Conservation (phyloP, 1,284 basidiomycete species). For the Naganishia cerealis region DNA sequence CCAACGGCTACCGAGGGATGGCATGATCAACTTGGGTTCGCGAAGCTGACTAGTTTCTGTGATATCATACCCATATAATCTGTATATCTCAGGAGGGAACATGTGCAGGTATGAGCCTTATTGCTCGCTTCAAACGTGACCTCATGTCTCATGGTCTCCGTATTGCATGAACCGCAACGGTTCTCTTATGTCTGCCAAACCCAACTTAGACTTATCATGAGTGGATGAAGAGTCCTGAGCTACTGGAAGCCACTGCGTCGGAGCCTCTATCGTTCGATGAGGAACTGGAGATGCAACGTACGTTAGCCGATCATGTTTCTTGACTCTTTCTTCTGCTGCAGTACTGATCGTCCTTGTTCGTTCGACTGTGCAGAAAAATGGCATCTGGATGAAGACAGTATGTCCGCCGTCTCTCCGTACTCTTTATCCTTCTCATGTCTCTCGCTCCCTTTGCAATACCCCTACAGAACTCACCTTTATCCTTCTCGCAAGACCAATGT, state of each 20-base stretch:
- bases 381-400: slow-evolving; percentile 83
- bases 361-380: slow-evolving; percentile 66
- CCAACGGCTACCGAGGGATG: slow-evolving; percentile 9
- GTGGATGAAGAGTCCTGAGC: slow-evolving; percentile 81
- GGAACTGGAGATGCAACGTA: slow-evolving; percentile 90
- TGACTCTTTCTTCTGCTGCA: neutral
- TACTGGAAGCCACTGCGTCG: slow-evolving; percentile 79
- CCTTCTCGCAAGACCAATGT: slow-evolving; percentile 63
- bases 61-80: neutral
- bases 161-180: slow-evolving; percentile 26
- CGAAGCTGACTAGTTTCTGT: neutral
- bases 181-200: slow-evolving; percentile 12
- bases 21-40: slow-evolving; percentile 17
- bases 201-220: slow-evolving; percentile 71
- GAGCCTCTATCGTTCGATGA: slow-evolving; percentile 78
- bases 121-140: too few relatives aligned
- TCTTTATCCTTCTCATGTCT: neutral
- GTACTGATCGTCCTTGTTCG: neutral
- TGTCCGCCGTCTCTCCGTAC: slow-evolving; percentile 37
- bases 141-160: neutral
- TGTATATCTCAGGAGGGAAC: slow-evolving; percentile 56
- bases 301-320: slow-evolving; percentile 40
- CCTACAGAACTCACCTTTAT: slow-evolving; percentile 82
- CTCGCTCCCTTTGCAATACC: neutral
- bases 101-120: slow-evolving; percentile 60